Base-by-base conservation (phyloP, 202 grass and related monocot species). In the Schoenoplectus tabernaemontani region DNA sequence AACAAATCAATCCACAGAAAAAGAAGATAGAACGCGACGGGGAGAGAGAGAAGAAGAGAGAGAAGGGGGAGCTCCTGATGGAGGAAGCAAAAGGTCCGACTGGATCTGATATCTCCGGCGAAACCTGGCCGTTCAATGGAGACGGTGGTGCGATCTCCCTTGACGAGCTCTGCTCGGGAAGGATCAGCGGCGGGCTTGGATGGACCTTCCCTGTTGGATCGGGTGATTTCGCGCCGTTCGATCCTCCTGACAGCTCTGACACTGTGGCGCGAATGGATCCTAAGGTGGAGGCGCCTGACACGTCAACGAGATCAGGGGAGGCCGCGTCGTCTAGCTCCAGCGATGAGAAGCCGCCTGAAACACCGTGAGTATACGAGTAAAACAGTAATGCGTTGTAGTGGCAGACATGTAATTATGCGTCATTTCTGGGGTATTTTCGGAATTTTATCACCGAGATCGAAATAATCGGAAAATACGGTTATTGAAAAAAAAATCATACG, bases 301-400 rank as follows among this genome's bases (percentile, higher is more conserved):
- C 48, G 41, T 84, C 79, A 2, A 39, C 64, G 0, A 72, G 79
- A 83, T 89, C 87, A 0, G 87, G 12, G 4, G 90, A 92, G 19
- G 87, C 82, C 26, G 76, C 67, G 53, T 91, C 87, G 58, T 93
- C 93, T 7, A 86, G 91, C 87, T 97, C 93, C 0, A 93, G 93
- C 89, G 91, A 86, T 26, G 93, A 85, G 59, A 87, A 80, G 60
- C 77, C 59, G 46, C 82, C 59, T 43, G 54, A 81, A 38, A 70
- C 86, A 89, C 84, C 85, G 93, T 97, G 86, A 97, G 93, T 92
- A 23, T 9, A 64, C 9, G n/a, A n/a, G n/a, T n/a, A n/a, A n/a
- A n/a, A n/a, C n/a, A n/a, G n/a, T n/a, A n/a, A n/a, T n/a, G n/a
- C n/a, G n/a, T n/a, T 13, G 20, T 87, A 84, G 86, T 56, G 85